Conservation (phyloP, 2,329 filamentous ascomycete genomes). For the Fusarium sp. region DNA sequence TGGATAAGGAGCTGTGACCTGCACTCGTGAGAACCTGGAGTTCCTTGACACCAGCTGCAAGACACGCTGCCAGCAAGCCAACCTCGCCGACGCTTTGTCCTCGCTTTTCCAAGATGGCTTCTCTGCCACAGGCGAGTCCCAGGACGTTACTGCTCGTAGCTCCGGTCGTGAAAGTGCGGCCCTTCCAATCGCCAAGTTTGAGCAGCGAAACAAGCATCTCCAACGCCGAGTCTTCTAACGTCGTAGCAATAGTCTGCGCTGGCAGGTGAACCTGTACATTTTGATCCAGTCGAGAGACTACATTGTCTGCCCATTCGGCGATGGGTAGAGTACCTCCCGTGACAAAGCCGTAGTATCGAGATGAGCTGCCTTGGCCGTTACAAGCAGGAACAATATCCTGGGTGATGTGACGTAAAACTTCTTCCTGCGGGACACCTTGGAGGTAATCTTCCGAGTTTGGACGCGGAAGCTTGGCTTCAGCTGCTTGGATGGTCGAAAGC, state of each 20-base stretch:
- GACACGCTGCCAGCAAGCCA: conserved; percentile 76
- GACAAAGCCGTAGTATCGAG: conserved; percentile 89
- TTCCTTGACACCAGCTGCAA: conserved; percentile 70
- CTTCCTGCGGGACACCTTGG: conserved; percentile 46
- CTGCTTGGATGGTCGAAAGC: conserved; percentile 50
- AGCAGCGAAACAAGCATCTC: conserved; percentile 77
- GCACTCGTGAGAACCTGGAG: conserved; percentile 84
- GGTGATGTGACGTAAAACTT: conserved; percentile 58
- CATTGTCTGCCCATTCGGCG: conserved; percentile 83
- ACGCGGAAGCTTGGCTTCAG: conserved; percentile 57
- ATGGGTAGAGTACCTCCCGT: conserved; percentile 84
- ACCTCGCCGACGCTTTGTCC: conserved; percentile 70
- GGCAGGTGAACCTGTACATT: conserved; percentile 87
- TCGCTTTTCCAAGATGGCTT: conserved; percentile 66
- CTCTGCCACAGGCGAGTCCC: conserved; percentile 75
- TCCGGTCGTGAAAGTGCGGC: conserved; percentile 68
- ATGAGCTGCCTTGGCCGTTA: conserved; percentile 72
- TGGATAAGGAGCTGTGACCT: conserved; percentile 85
- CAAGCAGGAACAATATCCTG: conserved; percentile 68
- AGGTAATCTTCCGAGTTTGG: conserved; percentile 51
- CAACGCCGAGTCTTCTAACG: conserved; percentile 80
- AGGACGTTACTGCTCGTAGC: conserved; percentile 85
- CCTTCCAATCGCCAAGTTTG: conserved; percentile 70
- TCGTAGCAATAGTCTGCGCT: conserved; percentile 78
- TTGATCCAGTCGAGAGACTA: conserved; percentile 85